Conservation (phyloP, 805 yeast species). For the Candida quercuum region DNA sequence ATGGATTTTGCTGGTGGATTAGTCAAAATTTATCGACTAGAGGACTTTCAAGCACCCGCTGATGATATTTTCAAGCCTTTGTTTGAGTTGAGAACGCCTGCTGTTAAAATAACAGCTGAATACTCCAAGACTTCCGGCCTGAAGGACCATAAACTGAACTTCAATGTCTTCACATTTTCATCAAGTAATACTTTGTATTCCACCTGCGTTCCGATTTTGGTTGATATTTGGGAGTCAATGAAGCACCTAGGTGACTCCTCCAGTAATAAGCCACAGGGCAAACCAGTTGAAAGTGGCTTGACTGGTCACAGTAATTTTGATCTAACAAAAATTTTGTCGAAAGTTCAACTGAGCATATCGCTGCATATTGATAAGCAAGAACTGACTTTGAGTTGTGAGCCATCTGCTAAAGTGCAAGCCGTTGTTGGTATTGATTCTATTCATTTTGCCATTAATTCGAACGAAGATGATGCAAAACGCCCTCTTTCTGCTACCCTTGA, state of each 20-base stretch:
- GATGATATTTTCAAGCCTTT: conserved; percentile 35
- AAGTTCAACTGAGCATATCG: conserved; percentile 57
- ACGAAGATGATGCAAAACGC: conserved; percentile 33
- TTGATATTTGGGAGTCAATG: conserved; percentile 49
- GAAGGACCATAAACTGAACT: conserved; percentile 39
- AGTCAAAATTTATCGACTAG: conserved; percentile 34
- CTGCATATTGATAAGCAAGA: conserved; percentile 68
- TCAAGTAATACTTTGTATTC: conserved; percentile 70
- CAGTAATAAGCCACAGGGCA: background rate
- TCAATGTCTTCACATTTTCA: conserved; percentile 56
- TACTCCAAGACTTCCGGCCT: conserved; percentile 39
- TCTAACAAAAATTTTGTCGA: conserved; percentile 41
- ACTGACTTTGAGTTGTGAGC: conserved; percentile 81
- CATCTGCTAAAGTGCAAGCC: conserved; percentile 89
- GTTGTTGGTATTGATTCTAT: conserved; percentile 69
- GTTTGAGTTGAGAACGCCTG: conserved; percentile 69
- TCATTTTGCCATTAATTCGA: conserved; percentile 51
- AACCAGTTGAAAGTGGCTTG: background rate
- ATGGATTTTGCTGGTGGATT: conserved; percentile 68
- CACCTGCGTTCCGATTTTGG: conserved; percentile 71
- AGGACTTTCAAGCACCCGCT: conserved; percentile 32
- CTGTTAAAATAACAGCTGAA: conserved; percentile 51
- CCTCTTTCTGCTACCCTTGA: conserved; percentile 41
- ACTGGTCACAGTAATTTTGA: conserved; percentile 22
- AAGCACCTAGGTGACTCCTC: conserved; percentile 40